phyloP scores from a whole-genome alignment of 2,329 filamentous ascomycete species.

The Stemphylium vesicarium region DNA sequence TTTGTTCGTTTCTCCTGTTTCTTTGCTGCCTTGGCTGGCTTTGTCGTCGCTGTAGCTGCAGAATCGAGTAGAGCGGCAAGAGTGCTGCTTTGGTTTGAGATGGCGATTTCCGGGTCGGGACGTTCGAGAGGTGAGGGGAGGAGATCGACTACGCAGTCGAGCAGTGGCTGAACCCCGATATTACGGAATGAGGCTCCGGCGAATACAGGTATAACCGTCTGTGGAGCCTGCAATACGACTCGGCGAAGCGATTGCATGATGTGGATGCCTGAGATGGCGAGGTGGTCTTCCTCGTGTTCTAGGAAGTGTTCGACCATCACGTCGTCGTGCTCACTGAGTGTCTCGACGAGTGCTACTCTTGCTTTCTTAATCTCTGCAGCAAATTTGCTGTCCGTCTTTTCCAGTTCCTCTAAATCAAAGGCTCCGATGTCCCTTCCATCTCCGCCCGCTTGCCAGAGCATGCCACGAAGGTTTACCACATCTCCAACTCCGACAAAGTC shows the following conservation, averaged over 20 bases:
- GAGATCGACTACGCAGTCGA: slow-evolving; percentile 87
- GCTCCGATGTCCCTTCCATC: slow-evolving; percentile 69
- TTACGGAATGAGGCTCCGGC: slow-evolving; percentile 93
- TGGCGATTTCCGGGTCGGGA: slow-evolving; percentile 77
- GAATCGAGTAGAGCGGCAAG: slow-evolving; percentile 56
- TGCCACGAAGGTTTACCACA: slow-evolving; percentile 74
- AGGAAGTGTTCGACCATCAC: slow-evolving; percentile 83
- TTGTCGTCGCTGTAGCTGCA: slow-evolving; percentile 32
- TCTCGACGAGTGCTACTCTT: slow-evolving; percentile 78
- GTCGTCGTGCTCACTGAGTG: slow-evolving; percentile 88
- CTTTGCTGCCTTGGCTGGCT: slow-evolving; percentile 19
- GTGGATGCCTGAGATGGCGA: slow-evolving; percentile 67
- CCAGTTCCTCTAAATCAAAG: slow-evolving; percentile 62
- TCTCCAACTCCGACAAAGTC: slow-evolving; percentile 85
- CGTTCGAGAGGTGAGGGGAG: slow-evolving; percentile 82
- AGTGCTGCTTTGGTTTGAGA: slow-evolving; percentile 64
- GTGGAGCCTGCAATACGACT: slow-evolving; percentile 71
- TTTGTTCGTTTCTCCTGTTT: slow-evolving; percentile 10
- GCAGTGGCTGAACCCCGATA: slow-evolving; percentile 88
- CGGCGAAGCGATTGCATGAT: slow-evolving; percentile 78
- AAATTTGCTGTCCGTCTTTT: slow-evolving; percentile 57
- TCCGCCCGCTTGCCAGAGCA: slow-evolving; percentile 72
- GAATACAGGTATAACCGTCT: slow-evolving; percentile 82
- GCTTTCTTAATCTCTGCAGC: slow-evolving; percentile 75
- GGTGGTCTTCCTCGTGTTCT: slow-evolving; percentile 74